phyloP scores from a whole-genome alignment of 345 rosid genomes.

The Arabidopsis thaliana region DNA sequence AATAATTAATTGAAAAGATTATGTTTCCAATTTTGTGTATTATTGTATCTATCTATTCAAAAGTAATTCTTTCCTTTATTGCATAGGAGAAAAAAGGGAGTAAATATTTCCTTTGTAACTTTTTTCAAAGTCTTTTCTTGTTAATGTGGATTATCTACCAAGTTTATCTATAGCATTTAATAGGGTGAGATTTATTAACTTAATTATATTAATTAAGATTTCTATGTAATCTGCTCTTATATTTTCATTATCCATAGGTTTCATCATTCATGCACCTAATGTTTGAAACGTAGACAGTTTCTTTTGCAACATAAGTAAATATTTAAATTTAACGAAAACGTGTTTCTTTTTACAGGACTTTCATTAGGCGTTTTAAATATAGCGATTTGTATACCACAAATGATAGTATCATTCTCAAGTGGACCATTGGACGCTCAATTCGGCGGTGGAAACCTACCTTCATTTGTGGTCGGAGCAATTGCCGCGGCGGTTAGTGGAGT shows the following conservation, averaged over 20 bases:
- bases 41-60: not conserved
- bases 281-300: not conserved
- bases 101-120: not conserved
- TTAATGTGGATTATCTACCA: conserved; percentile 1
- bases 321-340: not conserved
- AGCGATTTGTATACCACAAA: conserved; percentile 79
- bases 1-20: conserved; percentile 23
- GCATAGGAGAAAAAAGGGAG: not conserved
- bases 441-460: conserved; percentile 38
- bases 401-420: conserved; percentile 33
- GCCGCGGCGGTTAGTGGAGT: conserved; percentile 37
- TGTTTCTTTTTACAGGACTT: conserved; percentile 55
- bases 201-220: not conserved
- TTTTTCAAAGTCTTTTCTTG: not conserved
- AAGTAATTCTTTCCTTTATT: not conserved
- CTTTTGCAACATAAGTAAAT: not conserved
- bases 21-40: conserved; percentile 1
- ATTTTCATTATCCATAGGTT: not conserved
- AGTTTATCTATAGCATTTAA: conserved; percentile 14
- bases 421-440: conserved; percentile 17
- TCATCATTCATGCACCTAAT: not conserved
- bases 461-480: conserved; percentile 25
- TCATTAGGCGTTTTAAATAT: conserved; percentile 83
- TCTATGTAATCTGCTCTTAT: not conserved
- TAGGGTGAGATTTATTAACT: not conserved